Evolutionary conservation across 2,329 filamentous ascomycete genomes (phyloP).

Genomic region (Xylaria sp.): DNA sequence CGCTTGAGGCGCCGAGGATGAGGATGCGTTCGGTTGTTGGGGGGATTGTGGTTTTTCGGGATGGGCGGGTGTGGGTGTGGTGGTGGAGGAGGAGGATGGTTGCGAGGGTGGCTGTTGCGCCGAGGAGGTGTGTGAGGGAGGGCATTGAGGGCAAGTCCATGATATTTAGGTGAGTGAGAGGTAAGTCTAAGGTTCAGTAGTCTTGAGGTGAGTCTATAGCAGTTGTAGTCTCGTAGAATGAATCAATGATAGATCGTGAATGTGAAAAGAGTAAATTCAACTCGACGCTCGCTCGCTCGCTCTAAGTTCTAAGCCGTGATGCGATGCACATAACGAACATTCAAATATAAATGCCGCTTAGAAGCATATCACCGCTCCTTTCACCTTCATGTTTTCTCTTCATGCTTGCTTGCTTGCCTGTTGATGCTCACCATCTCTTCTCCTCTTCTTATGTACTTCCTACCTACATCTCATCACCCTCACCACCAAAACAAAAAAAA

Average conservation of each 20-base stretch:
- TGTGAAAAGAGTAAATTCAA: background rate
- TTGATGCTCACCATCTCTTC: background rate
- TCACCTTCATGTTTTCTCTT: background rate
- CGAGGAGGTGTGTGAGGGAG: background rate
- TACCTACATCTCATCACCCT: too few relatives aligned
- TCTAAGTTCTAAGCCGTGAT: background rate
- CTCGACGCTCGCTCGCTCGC: too few relatives aligned
- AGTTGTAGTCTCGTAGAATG: background rate
- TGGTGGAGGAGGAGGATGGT: slow-evolving; percentile 15
- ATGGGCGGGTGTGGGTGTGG: slow-evolving; percentile 10
- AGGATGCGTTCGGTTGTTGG: slow-evolving; percentile 29
- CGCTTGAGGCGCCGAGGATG: slow-evolving; percentile 33
- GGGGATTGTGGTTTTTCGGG: background rate
- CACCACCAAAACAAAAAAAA: too few relatives aligned
- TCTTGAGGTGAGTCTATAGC: too few relatives aligned
- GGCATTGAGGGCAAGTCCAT: slow-evolving; percentile 5
- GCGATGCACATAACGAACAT: background rate
- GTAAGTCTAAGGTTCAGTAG: too few relatives aligned
- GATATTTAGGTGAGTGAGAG: background rate
- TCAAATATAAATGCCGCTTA: background rate
- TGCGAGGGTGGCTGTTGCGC: slow-evolving; percentile 13
- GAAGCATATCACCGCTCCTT: background rate
- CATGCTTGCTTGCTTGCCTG: too few relatives aligned
- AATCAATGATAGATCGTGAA: background rate
- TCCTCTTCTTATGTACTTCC: background rate